Conservation (phyloP, 768 basidiomycete genomes). For the Serendipita sp. region DNA sequence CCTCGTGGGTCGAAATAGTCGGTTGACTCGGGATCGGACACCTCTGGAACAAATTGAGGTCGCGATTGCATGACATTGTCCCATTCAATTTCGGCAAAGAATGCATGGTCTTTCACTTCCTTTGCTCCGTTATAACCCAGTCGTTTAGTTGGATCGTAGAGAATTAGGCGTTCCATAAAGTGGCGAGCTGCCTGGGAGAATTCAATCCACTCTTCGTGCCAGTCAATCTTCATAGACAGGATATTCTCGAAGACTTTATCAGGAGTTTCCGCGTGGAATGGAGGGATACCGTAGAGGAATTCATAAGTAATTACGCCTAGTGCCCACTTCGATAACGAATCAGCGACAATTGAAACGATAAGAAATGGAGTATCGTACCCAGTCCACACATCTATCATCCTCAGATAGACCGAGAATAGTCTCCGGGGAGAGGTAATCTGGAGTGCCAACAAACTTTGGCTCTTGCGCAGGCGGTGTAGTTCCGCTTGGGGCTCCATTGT, state of each 20-base stretch:
- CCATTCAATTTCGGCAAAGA: conserved; percentile 87
- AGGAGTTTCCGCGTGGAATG: conserved; percentile 94
- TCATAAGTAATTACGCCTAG: conserved; percentile 97
- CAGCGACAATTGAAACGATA: conserved; percentile 9
- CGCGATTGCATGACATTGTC: conserved; percentile 73
- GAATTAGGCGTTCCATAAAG: conserved; percentile 78
- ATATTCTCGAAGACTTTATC: conserved; percentile 98
- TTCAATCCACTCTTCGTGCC: conserved; percentile 90
- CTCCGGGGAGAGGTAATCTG: conserved; percentile 93
- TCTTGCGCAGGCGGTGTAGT: conserved; percentile 38
- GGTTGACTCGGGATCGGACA: conserved; percentile 94
- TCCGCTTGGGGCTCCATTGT: conserved; percentile 33
- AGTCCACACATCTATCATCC: conserved; percentile 91
- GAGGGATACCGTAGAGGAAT: conserved; percentile 90
- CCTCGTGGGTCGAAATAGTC: conserved; percentile 98
- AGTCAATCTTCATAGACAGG: conserved; percentile 80
- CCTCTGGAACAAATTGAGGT: conserved; percentile 89
- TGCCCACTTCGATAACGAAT: conserved; percentile 58
- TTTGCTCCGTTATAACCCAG: conserved; percentile 76
- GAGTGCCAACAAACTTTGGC: conserved; percentile 93
- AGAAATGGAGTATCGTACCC: conserved; percentile 38
- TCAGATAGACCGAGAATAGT: conserved; percentile 88
- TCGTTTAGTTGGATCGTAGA: conserved; percentile 57
- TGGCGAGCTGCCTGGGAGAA: conserved; percentile 73
- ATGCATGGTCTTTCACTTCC: conserved; percentile 85